Evolutionary conservation across 306 rosid species (phyloP).

Genomic region (Benincasa hispida): DNA sequence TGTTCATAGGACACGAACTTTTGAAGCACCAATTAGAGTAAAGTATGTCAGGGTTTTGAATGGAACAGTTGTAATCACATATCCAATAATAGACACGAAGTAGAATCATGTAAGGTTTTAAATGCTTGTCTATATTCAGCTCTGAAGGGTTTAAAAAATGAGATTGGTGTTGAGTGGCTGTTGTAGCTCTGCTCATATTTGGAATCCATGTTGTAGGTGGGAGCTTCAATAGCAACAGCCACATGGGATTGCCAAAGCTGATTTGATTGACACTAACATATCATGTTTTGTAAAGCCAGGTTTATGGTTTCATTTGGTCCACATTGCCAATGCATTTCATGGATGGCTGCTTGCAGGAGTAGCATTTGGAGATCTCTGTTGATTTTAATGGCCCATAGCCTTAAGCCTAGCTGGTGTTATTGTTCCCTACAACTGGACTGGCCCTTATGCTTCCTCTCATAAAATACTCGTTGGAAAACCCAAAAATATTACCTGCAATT

Average conservation of each 20-base stretch:
- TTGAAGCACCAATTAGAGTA: neutral
- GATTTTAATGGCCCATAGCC: conserved; percentile 1
- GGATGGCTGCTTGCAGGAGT: conserved; percentile 5
- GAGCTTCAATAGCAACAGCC: neutral
- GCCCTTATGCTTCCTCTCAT: neutral
- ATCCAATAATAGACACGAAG: neutral
- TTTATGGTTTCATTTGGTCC: conserved; percentile 1
- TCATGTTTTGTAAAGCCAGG: neutral
- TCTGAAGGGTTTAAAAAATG: neutral
- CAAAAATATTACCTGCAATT: neutral
- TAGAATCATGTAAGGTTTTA: neutral
- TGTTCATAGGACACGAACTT: neutral
- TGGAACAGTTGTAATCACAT: neutral
- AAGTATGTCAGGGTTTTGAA: neutral
- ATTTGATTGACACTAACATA: conserved; percentile 3
- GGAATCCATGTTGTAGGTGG: conserved; percentile 9
- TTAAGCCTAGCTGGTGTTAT: conserved; percentile 1
- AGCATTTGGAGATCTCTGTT: neutral
- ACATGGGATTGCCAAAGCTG: conserved; percentile 7
- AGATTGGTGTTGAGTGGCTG: conserved; percentile 5
- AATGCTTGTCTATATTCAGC: conserved; percentile 6
- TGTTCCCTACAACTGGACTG: conserved; percentile 1
- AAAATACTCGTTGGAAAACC: neutral
- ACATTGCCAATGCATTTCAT: neutral
- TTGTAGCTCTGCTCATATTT: neutral